A percentile compares a stretch with the other conserved stretches of the same genome.
These are phyloP conservation scores for Teratosphaeria gauchensis DNA, from an alignment of 2,329 filamentous ascomycete species.

Conservation along the genomic window DNA sequence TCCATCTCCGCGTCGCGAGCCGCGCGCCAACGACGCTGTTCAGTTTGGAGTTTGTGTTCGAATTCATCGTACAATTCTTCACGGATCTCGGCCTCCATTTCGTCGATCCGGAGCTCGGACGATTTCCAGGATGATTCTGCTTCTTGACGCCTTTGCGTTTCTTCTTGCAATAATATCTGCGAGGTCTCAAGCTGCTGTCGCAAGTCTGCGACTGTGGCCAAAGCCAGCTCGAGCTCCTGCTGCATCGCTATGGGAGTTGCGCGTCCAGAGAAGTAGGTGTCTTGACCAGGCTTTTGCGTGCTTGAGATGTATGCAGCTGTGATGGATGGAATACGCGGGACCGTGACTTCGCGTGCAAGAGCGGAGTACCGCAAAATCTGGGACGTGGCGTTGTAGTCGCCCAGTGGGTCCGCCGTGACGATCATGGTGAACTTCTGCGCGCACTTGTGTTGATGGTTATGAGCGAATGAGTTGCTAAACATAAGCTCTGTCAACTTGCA, in stretches of 20 bases:
- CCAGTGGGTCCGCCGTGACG: constrained; percentile 83
- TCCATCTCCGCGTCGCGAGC: constrained; percentile 68
- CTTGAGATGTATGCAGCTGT: constrained; percentile 55
- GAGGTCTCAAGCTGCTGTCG: constrained; percentile 68
- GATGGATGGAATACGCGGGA: constrained; percentile 77
- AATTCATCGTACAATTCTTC: constrained; percentile 86
- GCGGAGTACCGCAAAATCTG: constrained; percentile 94
- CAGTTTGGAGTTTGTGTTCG: constrained; percentile 63
- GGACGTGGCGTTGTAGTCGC: constrained; percentile 93
- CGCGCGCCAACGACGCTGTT: constrained; percentile 72
- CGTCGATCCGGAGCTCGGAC: constrained; percentile 54
- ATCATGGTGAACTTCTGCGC: constrained; percentile 92
- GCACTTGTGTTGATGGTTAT: constrained; percentile 37
- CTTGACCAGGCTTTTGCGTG: constrained; percentile 7
- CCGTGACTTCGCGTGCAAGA: constrained; percentile 82
- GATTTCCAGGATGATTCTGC: constrained; percentile 64
- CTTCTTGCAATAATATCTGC: constrained; percentile 57
- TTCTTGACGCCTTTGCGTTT: constrained; percentile 59
- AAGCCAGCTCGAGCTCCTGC: constrained; percentile 72
- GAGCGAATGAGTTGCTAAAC: constrained; percentile 40
- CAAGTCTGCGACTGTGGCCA: constrained; percentile 71
- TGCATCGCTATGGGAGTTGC: constrained; percentile 35
- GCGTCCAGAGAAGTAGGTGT: constrained; percentile 28
- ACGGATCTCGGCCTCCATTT: constrained; percentile 74
- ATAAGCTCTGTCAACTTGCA: constrained; percentile 45